phyloP scores from a whole-genome alignment of 2,329 filamentous ascomycete genomes.

The Aspergillus sp. region DNA sequence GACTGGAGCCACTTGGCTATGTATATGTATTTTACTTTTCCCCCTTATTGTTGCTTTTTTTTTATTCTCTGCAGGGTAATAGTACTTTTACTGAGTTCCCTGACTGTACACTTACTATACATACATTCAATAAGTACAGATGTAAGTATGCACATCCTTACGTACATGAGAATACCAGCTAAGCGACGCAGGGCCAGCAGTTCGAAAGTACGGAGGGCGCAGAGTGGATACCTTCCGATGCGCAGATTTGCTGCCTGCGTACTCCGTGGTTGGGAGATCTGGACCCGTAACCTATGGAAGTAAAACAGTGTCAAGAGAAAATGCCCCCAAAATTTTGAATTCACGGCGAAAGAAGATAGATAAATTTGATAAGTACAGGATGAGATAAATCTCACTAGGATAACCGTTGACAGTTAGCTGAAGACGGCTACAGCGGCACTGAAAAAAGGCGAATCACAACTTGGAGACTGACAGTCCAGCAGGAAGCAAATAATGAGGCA shows the following conservation, averaged over 20 bases:
- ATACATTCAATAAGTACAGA: background rate
- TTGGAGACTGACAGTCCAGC: too few species aligned
- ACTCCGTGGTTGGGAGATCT: background rate
- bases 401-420: background rate
- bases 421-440: slow-evolving; percentile 19
- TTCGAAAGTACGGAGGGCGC: slow-evolving; percentile 2
- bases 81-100: background rate
- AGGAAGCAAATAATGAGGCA: too few species aligned
- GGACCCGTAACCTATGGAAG: background rate
- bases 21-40: background rate
- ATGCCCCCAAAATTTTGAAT: too few species aligned
- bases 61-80: background rate
- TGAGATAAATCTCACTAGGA: background rate
- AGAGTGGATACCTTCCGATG: slow-evolving; percentile 2
- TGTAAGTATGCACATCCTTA: background rate
- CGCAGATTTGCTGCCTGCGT: background rate
- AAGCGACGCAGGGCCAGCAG: background rate
- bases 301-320: background rate
- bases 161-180: background rate
- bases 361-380: background rate
- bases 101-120: slow-evolving; percentile 6
- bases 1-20: background rate
- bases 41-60: background rate
- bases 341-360: background rate
- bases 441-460: background rate